Base-by-base conservation (phyloP, 2,329 filamentous ascomycete genomes). In the Amylocarpus encephaloides region DNA sequence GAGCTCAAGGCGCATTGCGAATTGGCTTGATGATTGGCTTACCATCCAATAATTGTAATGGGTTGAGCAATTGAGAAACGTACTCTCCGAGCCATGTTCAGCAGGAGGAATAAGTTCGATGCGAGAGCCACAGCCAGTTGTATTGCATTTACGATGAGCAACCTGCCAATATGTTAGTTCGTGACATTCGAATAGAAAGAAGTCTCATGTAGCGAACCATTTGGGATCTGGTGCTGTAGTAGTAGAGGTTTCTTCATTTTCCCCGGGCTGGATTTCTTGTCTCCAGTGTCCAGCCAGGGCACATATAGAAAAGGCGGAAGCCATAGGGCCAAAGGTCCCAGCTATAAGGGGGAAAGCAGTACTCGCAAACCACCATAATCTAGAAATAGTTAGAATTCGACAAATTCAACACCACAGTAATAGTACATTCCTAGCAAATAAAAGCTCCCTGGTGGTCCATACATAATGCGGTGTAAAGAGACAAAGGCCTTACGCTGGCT, bases 251-350 rank as follows among this genome's bases (percentile, higher is more conserved):
- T 71, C 73, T 51, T 78, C 82, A 1, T 74, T 64, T 5, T 75
- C 70, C 0, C 72, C 71, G 0, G 75, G 72, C 1, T 67, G 65
- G 5, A 78, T 68, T 43, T 73, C 72, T 64, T 84, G 78, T 53
- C 87, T 76, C 91, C 90, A 95, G 18, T 80, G 80, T 26, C 82
- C 83, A 1, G 88, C 87, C n/a, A 95, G 74, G 6, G 90, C 88
- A 54, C 86, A 89, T 51, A 95, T 89, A 50, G 86, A 92, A 68
- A 93, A 86, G 29, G 93, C 83, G 51, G 91, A 95, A 2, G 91
- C 91, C 9, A 95, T 79, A 0, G 91, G 91, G 1, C 88, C 89
- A 2, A 93, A 77, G 0, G 90, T 89, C 32, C 88, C 90, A 2
- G 90, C 88, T 10, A 93, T 77, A 64, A 96, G 80, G 30, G 86